Evolutionary conservation across 1,284 basidiomycete species (phyloP), one percentile per base, ranked within the genome.

Genomic region (Rhizoctonia solani): DNA sequence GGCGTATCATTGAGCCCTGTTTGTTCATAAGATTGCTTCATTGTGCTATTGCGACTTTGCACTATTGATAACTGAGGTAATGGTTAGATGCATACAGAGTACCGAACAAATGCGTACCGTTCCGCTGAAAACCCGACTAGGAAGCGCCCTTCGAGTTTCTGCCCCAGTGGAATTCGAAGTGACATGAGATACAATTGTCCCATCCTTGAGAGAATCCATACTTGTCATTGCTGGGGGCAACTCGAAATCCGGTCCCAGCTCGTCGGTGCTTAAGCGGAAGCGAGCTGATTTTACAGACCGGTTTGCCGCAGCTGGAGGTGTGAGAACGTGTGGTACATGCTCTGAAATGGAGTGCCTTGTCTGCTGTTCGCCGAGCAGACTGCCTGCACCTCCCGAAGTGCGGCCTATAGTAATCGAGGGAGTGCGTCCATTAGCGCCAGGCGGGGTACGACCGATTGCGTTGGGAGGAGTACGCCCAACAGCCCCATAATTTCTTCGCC

Each of bases 231-330:
- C 59, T 41, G 59, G 59, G 3, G 59, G 59, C 14, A 65, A 50
- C 50, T 65, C 59, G 25, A 65, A 65, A n/a, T 65, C 49, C 5
- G 59, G 47, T n/a, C 59, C 59, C 27, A 65, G 49, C 39, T 65
- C 59, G 21, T 65, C 59, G 14, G 37, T 32, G 49, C 59, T 65
- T 3, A 53, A 42, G 30, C 59, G 52, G n/a, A 29, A 53, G 16
- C 37, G 50, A 23, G 49, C 16, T 3, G 50, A 53, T n/a, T 27
- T 49, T 8, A 39, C 9, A 16, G 37, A 16, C 37, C 9, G 37
- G 37, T 39, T 8, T 46, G 44, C 44, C 9, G 6, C 13, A 46
- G 44, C 8, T 39, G 37, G 37, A 8, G 9, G 16, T 16, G 9
- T 8, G 37, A 39, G 16, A 16, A 16, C 16, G 21, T 47, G 6